Base-by-base conservation (phyloP, 345 rosid genomes). In the Litchi chinensis region DNA sequence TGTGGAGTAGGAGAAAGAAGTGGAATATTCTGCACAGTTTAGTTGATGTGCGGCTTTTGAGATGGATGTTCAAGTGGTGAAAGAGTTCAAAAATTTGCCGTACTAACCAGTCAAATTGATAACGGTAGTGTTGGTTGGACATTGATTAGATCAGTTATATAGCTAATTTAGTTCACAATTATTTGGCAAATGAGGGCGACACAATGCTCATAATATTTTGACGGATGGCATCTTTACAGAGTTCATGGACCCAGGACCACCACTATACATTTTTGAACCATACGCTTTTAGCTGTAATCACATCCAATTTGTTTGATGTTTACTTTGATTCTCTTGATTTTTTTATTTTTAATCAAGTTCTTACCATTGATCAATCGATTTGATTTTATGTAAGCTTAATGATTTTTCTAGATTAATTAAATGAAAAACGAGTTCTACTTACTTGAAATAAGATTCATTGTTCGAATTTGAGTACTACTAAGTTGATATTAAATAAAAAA, bases 211-310 rank as follows among this genome's bases (percentile, higher is more conserved):
- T 65, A 18, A 13, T 62, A 37, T 72, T 26, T 15, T 19, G 81
- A 79, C 81, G 50, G 71, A 79, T 79, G 81, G 81, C 81, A 37
- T 26, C 37, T 70, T 44, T 44, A 28, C 32, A 43, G 70, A 6
- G 67, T 3, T 50, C 19, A 10, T 13, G 76, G 76, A 16, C 70
- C 80, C 80, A 41, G 7, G 9, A 41, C 57, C 18, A 52, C 2
- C 57, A 11, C 57, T 10, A 0, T 52, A 15, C 8, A 7, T 7
- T 46, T 46, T 46, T 46, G 52, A 46, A 7, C 37, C 44, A 41
- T 41, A 41, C 44, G 44, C 57, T 52, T 52, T 10, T 52, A 52
- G 57, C 57, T 15, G 13, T 52, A 52, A 52, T 41, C 7, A 13
- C 16, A 52, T 52, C 57, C 57, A 52, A 52, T 6, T 41, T 41